Conservation (phyloP, 176 grass and related monocot genomes). For the Coix lacrymajobi region DNA sequence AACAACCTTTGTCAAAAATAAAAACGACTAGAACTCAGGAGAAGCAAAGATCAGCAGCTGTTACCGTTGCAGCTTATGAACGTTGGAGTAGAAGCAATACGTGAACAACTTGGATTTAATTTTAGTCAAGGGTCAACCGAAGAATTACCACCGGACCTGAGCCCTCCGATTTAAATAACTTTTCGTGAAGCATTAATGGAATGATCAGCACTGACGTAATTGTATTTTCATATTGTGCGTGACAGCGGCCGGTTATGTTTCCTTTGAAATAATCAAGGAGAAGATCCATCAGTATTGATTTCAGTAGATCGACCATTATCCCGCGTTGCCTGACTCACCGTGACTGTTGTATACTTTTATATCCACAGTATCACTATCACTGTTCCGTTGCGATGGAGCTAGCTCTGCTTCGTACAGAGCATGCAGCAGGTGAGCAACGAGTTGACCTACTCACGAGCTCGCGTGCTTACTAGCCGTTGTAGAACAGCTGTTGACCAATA, state of each 20-base stretch:
- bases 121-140: slow-evolving; percentile 36
- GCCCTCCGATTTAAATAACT: not conserved
- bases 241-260: not conserved
- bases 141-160: not conserved
- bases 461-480: slow-evolving; percentile 24
- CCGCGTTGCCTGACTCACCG: not conserved
- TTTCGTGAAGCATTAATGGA: not conserved
- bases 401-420: not conserved
- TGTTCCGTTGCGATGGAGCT: not conserved
- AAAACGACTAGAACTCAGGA: not conserved
- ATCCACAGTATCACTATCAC: not conserved
- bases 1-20: not conserved
- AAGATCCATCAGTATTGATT: not conserved
- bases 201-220: not conserved
- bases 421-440: not conserved
- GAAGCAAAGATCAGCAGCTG: not conserved
- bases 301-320: slow-evolving; percentile 32
- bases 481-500: slow-evolving; percentile 17
- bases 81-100: slow-evolving; percentile 16
- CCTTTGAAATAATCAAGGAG: not conserved
- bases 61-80: slow-evolving; percentile 16
- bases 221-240: not conserved
- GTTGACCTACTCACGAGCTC: slow-evolving; percentile 31
- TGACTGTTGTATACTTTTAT: not conserved
- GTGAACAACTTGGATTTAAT: not conserved